Percentiles rank a stretch among this genome's conserved stretches.
These are phyloP conservation scores for Rutidosis leptorrhynchoides DNA, from an alignment of 129 eudicot species.

Conservation along the genomic window DNA sequence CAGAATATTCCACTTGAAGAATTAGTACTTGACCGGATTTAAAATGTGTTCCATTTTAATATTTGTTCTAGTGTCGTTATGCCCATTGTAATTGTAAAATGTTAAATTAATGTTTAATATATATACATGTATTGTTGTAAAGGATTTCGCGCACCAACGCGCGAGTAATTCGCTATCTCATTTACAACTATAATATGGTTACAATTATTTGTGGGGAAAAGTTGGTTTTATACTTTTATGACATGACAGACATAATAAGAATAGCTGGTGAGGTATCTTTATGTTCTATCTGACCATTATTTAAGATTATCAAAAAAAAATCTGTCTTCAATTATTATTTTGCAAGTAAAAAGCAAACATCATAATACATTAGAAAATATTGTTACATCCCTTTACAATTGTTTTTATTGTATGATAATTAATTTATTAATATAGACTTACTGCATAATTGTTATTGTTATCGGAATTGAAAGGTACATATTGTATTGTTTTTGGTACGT, in stretches of 20 bases:
- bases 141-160: no score
- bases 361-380: background rate
- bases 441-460: background rate
- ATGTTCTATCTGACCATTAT: background rate
- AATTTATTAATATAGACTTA: background rate
- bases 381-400: background rate
- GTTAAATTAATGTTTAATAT: no score
- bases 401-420: background rate
- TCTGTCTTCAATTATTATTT: conserved; percentile 23
- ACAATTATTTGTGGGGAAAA: background rate
- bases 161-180: no score
- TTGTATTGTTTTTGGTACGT: background rate
- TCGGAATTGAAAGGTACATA: background rate
- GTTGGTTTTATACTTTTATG: background rate
- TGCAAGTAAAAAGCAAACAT: conserved; percentile 26
- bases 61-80: no score
- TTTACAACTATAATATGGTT: background rate
- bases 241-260: background rate
- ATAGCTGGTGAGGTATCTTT: conserved; percentile 17
- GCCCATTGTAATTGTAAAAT: no score
- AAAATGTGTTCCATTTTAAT: no score
- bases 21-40: no score
- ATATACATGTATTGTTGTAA: no score
- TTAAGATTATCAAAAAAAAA: background rate
- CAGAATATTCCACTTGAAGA: no score